Base-by-base conservation (phyloP, 2,329 filamentous ascomycete species). In the Xylaria sp. region DNA sequence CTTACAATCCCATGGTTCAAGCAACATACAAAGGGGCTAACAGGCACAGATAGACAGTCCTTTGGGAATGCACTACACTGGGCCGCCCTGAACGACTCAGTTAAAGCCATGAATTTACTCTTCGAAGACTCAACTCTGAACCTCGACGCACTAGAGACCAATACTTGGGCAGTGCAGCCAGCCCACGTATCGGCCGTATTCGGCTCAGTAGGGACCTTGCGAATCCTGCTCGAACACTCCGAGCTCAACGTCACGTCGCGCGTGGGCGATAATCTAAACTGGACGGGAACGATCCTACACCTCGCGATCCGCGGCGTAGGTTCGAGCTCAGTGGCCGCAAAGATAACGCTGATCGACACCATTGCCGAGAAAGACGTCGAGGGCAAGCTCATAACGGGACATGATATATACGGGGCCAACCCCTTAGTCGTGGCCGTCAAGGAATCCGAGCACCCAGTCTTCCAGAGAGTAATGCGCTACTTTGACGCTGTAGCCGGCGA, bases 281-380 rank as follows among this genome's bases (percentile, higher is more conserved):
- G 63, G 63, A 65, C 63, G 25, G 63, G 55, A 8, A 59, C 63
- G 21, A 65, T 65, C 32, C 51, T 65, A 23, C 63, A 65, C 27
- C 63, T 65, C 18, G 63, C 63, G 21, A 65, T 65, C 48, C 54
- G 35, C 13, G 42, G 55, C 25, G 47, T 60, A 48, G 57, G 63
- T 37, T 60, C 57, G 47, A 59, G 29, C 3, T 47, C 48, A 12
- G 37, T 51, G 25, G 47, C 54, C 9, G n/a, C 50, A 5, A 65
- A 60, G 63, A 53, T 65, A 42, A 51, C 55, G 1, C 37, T 60
- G 25, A 60, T 65, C 47, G 63, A 65, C 23, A 32, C 55, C 9
- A 65, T 65, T 48, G 63, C 51, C 25, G 55, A 65, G 54, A 59
- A 59, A 54, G 63, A 65, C 32, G 47, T 60, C 27, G 18, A 65